Conservation (phyloP, 1,284 basidiomycete species). For the Puccinia triticina region DNA sequence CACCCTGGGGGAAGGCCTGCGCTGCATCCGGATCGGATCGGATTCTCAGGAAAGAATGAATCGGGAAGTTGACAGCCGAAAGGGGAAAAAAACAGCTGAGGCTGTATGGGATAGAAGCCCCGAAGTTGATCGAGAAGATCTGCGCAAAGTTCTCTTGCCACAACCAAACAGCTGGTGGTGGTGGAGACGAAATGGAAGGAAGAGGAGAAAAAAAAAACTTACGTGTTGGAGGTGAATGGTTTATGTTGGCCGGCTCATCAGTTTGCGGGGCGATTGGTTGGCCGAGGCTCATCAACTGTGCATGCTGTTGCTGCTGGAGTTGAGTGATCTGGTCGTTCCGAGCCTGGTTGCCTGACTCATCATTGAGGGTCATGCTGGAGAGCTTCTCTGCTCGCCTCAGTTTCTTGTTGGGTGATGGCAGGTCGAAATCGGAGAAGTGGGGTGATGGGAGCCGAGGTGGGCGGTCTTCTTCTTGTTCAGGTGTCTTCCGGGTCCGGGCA, state of each 20-base stretch:
- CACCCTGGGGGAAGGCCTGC: background rate
- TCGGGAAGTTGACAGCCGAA: background rate
- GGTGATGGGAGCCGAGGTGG: slow-evolving; percentile 13
- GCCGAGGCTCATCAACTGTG: background rate
- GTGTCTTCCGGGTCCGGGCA: background rate
- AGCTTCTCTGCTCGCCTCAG: background rate
- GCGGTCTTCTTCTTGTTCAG: background rate
- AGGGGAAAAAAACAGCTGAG: background rate
- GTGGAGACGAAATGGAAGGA: background rate
- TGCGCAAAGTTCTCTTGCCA: background rate
- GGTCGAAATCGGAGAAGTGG: slow-evolving; percentile 16
- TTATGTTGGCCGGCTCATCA: no score
- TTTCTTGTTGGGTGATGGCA: slow-evolving; percentile 43
- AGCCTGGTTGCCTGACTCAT: background rate
- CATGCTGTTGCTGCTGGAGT: slow-evolving; percentile 1
- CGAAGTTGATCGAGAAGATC: slow-evolving; percentile 1
- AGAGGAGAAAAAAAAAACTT: no score
- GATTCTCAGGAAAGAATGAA: background rate
- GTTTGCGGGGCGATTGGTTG: background rate
- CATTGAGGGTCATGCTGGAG: slow-evolving; percentile 5
- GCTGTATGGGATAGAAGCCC: background rate
- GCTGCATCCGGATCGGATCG: background rate
- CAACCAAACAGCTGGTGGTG: background rate
- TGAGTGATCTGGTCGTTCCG: slow-evolving; percentile 17
- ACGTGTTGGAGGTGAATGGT: background rate